Evolutionary conservation across 164 flowering plant species (phyloP).

Genomic region (Paratinospora sagittata): DNA sequence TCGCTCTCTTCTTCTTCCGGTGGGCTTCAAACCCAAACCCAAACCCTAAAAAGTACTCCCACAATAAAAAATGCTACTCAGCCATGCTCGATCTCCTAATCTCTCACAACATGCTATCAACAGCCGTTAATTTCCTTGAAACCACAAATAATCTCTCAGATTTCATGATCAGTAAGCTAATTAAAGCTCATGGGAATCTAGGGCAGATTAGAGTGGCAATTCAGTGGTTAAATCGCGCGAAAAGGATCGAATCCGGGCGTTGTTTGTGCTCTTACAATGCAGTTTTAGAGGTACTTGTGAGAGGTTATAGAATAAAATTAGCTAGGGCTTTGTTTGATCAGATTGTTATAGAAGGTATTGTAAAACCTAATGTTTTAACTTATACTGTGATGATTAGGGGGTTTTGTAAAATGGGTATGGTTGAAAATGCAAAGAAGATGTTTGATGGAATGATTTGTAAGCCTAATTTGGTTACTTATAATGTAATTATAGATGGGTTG

Average conservation of each 20-base stretch:
- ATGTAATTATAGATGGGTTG: constrained; percentile 36
- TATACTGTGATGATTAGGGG: constrained; percentile 45
- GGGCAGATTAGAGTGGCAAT: constrained; percentile 38
- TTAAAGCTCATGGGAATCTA: constrained; percentile 35
- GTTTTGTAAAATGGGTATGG: constrained; percentile 37
- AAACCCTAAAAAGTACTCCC: constrained; percentile 38
- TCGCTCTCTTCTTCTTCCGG: constrained; percentile 48
- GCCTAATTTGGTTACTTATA: constrained; percentile 37
- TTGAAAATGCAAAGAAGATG: constrained; percentile 38
- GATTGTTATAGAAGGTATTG: constrained; percentile 28
- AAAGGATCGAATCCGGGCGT: constrained; percentile 14
- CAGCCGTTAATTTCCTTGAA: constrained; percentile 30
- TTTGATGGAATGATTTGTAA: constrained; percentile 39
- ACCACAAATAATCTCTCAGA: constrained; percentile 23
- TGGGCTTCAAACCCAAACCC: constrained; percentile 44
- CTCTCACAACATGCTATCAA: constrained; percentile 33
- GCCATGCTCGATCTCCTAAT: constrained; percentile 41
- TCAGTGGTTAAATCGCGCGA: constrained; percentile 36
- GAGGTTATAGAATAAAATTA: constrained; percentile 19
- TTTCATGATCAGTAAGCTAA: constrained; percentile 29
- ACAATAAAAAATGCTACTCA: constrained; percentile 31
- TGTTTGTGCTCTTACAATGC: constrained; percentile 42
- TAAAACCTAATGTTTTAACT: constrained; percentile 40
- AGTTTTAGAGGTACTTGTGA: constrained; percentile 36
- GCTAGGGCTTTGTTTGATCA: constrained; percentile 32